Evolutionary conservation across 2,329 filamentous ascomycete genomes (phyloP), one percentile per base, ranked within the genome.

Genomic region (Orbilia javanica): DNA sequence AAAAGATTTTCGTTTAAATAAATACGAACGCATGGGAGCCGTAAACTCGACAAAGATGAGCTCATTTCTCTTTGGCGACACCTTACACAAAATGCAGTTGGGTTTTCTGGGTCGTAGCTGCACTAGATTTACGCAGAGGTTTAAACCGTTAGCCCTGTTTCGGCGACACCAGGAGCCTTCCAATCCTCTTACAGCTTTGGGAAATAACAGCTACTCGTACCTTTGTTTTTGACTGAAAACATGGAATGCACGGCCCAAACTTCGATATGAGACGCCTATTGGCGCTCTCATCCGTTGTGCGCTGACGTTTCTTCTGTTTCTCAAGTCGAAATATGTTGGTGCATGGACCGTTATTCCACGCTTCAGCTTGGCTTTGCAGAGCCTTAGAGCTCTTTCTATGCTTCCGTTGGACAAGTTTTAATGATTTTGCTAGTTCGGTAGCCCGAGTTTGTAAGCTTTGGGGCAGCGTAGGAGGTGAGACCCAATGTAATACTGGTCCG

Each of bases 161-260:
- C n/a, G n/a, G n/a, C n/a, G n/a, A n/a, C n/a, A n/a, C n/a, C n/a
- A n/a, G n/a, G n/a, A n/a, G n/a, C n/a, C n/a, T n/a, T n/a, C n/a
- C n/a, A n/a, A n/a, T n/a, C n/a, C n/a, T n/a, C n/a, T n/a, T 36
- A 4, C 13, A 36, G 8, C 34, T 11, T 10, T 36, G 2, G 8
- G 8, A 36, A 36, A 7, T 2, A 13, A 39, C 13, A 4, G n/a
- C 2, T 48, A 6, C 18, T 25, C 36, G 4, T 36, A 36, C 42
- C 42, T 31, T 46, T 1, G 4, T n/a, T 34, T 50, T 50, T 5
- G 62, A 50, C 8, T 11, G n/a, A 11, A 13, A 50, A 50, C 42
- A 65, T 20, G 25, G 27, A 11, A 65, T 50, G n/a, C 62, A 65
- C 4, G 39, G 42, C 7, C 60, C 42, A 48, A 50, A 15, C 25